phyloP scores from a whole-genome alignment of 2,329 filamentous ascomycete genomes.

The Apiospora malaysiana region DNA sequence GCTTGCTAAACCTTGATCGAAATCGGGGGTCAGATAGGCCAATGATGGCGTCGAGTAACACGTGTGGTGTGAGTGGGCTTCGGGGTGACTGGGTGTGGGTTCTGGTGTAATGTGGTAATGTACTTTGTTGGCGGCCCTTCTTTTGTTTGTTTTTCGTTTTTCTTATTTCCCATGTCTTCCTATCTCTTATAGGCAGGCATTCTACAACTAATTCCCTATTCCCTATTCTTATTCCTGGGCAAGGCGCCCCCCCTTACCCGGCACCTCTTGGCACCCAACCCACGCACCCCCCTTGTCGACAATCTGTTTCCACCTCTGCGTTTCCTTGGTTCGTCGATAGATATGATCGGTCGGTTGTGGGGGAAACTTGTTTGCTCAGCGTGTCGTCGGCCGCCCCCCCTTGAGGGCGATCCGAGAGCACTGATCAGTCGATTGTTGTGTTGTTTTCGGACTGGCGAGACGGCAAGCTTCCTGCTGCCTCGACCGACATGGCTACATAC shows the following conservation, averaged over 20 bases:
- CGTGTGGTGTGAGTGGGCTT: conserved; percentile 16
- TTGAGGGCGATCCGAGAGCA: conserved; percentile 18
- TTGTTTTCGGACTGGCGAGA: background rate
- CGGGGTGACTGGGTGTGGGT: background rate
- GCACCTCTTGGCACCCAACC: background rate
- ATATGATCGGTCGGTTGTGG: conserved; percentile 19
- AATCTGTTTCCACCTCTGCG: conserved; percentile 13
- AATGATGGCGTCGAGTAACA: conserved; percentile 2
- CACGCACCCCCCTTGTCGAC: conserved; percentile 19
- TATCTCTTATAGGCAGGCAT: conserved; percentile 7
- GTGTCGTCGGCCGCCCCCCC: conserved; percentile 2
- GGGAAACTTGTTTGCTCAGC: conserved; percentile 20
- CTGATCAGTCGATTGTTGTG: conserved; percentile 15
- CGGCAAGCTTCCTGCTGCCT: background rate
- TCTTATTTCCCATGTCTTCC: conserved; percentile 6
- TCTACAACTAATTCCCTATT: background rate
- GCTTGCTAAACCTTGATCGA: background rate
- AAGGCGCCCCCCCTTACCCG: conserved; percentile 6
- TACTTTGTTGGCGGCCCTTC: conserved; percentile 16
- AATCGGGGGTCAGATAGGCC: background rate
- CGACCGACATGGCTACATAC: background rate
- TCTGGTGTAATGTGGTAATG: background rate
- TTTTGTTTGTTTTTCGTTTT: too few relatives aligned
- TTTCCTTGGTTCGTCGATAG: conserved; percentile 18
- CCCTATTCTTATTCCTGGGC: background rate